Percentiles rank a stretch among this genome's conserved stretches.
These are phyloP conservation scores for Aspergillus bertholletiae DNA, from an alignment of 495 filamentous ascomycete genomes.

Conservation along the genomic window DNA sequence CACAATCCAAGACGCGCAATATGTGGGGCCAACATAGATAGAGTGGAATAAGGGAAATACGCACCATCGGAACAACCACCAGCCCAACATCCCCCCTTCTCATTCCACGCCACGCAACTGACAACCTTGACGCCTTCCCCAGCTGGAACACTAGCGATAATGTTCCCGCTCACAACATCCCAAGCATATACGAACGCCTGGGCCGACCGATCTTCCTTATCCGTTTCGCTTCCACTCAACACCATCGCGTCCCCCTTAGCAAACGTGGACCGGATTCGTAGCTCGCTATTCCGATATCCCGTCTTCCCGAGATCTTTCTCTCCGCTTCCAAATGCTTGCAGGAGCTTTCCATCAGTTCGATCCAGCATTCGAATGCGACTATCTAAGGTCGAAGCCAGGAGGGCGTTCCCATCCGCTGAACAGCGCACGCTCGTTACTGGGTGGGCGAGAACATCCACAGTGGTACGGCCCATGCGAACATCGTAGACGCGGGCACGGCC, in stretches of 20 bases:
- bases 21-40: not conserved
- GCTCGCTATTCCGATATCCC: conserved; percentile 60
- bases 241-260: conserved; percentile 73
- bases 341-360: conserved; percentile 63
- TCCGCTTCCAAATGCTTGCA: conserved; percentile 59
- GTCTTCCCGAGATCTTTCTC: conserved; percentile 1
- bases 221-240: conserved; percentile 74
- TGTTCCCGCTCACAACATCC: conserved; percentile 78
- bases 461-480: conserved; percentile 71
- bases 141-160: conserved; percentile 57
- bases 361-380: conserved; percentile 79
- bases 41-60: conserved; percentile 8
- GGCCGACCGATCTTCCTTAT: conserved; percentile 24
- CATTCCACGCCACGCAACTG: conserved; percentile 70
- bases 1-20: not conserved
- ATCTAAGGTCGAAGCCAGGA: conserved; percentile 76
- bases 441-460: conserved; percentile 62
- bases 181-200: conserved; percentile 68
- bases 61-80: conserved; percentile 60
- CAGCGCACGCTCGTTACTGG: conserved; percentile 64
- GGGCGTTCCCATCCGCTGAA: conserved; percentile 65
- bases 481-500: conserved; percentile 83
- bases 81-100: conserved; percentile 61
- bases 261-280: conserved; percentile 68
- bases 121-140: conserved; percentile 55